Percentiles rank a stretch among this genome's conserved stretches.
Conservation (phyloP, 345 rosid genomes). For the Syzygium aqueum region DNA sequence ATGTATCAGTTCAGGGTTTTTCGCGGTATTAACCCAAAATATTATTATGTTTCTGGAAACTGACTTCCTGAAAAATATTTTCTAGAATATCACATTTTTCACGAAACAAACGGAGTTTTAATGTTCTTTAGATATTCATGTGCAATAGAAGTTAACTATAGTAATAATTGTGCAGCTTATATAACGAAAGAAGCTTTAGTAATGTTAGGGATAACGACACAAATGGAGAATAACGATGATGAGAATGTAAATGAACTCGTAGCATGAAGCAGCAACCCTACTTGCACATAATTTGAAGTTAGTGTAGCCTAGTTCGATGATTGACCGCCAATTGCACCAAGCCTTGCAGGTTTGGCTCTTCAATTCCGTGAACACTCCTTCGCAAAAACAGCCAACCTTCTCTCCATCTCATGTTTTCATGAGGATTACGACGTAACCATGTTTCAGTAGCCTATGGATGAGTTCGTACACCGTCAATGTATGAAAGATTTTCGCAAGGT, state of each 20-base stretch:
- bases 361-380: neutral
- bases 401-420: neutral
- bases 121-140: neutral
- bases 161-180: neutral
- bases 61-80: no score
- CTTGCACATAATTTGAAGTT: neutral
- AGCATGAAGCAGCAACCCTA: no score
- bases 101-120: no score
- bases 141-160: neutral
- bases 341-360: neutral
- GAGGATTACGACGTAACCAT: neutral
- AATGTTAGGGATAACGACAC: no score
- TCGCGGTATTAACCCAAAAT: no score
- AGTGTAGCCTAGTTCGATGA: neutral
- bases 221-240: no score
- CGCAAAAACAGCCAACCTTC: neutral
- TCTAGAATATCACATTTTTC: no score
- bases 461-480: neutral
- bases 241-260: no score
- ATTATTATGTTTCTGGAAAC: no score
- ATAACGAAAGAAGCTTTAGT: neutral
- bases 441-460: neutral
- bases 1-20: no score
- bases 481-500: neutral
- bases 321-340: neutral